These are phyloP conservation scores for Yamadazyma ubonensis DNA, from an alignment of 805 yeast genomes.

Conservation along the genomic window DNA sequence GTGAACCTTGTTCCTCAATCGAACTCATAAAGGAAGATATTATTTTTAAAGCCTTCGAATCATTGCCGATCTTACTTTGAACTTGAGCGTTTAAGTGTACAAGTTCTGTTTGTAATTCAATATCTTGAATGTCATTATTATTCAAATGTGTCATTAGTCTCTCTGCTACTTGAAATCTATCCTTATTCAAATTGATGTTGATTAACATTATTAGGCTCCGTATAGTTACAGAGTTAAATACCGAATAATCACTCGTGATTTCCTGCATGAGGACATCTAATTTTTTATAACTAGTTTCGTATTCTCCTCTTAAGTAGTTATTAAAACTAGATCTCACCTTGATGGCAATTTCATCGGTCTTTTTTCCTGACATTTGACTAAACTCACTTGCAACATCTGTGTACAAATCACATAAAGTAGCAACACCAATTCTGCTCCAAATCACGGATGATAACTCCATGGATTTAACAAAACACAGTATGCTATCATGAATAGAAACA, in stretches of 20 bases:
- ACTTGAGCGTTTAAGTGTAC: constrained; percentile 27
- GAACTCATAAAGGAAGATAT: constrained; percentile 21
- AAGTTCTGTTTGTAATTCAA: constrained; percentile 30
- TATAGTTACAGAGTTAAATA: constrained; percentile 42
- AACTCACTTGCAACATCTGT: constrained; percentile 45
- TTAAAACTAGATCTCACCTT: constrained; percentile 40
- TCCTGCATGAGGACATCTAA: constrained; percentile 30
- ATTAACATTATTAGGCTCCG: constrained; percentile 40
- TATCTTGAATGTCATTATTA: constrained; percentile 30
- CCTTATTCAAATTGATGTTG: constrained; percentile 35
- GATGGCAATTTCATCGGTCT: constrained; percentile 40
- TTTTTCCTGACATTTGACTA: constrained; percentile 26
- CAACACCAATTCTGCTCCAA: constrained; percentile 55
- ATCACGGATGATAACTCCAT: constrained; percentile 46
- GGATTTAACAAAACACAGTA: constrained; percentile 42
- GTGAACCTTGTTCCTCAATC: constrained; percentile 18
- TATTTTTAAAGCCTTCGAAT: constrained; percentile 25
- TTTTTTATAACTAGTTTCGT: constrained; percentile 36
- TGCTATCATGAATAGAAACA: constrained; percentile 50
- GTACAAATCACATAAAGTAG: constrained; percentile 47
- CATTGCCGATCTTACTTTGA: constrained; percentile 32
- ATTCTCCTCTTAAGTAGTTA: constrained; percentile 37
- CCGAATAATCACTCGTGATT: constrained; percentile 32
- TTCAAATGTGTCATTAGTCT: constrained; percentile 31
- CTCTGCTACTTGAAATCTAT: constrained; percentile 34